Evolutionary conservation across 139 green algal genomes (phyloP).

Genomic region (Diplosphaera chodatii): DNA sequence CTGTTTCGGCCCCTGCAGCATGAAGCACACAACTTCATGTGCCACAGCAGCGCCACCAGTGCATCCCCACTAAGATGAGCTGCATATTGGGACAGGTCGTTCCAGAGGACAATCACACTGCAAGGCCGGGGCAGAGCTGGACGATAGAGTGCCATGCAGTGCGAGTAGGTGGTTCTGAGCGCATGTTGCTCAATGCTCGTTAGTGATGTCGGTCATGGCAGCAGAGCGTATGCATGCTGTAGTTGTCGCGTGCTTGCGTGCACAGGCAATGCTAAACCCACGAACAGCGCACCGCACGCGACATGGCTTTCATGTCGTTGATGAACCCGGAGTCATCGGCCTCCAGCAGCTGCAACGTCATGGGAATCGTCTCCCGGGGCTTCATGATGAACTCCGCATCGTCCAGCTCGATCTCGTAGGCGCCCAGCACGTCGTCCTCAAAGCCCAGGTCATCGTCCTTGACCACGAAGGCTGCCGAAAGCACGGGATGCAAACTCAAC

Average conservation of each 20-base stretch:
- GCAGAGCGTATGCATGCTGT: too few relatives aligned
- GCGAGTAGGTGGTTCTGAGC: too few relatives aligned
- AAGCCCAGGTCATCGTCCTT: constrained; percentile 32
- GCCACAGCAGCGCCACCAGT: too few relatives aligned
- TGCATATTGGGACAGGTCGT: too few relatives aligned
- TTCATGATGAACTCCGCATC: constrained; percentile 26
- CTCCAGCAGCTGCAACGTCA: constrained; percentile 8
- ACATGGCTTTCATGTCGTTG: not conserved
- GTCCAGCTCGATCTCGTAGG: constrained; percentile 15
- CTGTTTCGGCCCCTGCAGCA: not conserved
- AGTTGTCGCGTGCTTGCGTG: too few relatives aligned
- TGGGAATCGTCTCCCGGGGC: not conserved
- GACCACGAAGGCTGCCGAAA: constrained; percentile 3
- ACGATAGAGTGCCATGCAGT: too few relatives aligned
- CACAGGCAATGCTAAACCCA: not conserved
- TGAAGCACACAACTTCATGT: not conserved
- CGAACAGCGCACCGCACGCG: not conserved
- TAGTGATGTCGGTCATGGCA: too few relatives aligned
- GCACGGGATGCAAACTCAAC: too few relatives aligned
- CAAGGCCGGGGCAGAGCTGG: too few relatives aligned
- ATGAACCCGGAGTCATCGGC: constrained; percentile 1
- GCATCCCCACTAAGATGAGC: too few relatives aligned
- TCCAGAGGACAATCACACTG: too few relatives aligned
- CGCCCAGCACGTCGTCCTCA: constrained; percentile 27
- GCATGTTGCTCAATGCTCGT: too few relatives aligned